Conservation (phyloP, 305 asterid species). For the Fraxinus sp. region DNA sequence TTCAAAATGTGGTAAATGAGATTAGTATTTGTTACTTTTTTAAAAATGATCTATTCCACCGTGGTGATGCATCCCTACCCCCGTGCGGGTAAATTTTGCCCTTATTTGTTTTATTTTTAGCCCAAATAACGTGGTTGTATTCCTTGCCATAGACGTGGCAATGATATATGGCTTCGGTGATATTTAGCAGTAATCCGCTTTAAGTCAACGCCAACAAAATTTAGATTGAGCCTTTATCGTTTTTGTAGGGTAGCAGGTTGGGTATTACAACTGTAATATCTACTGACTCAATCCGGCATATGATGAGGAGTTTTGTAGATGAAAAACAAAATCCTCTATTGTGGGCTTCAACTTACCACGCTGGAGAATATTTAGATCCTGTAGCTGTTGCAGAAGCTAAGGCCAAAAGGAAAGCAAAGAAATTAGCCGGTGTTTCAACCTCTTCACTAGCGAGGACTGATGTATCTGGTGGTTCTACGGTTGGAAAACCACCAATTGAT, state of each 20-base stretch:
- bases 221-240: constrained; percentile 11
- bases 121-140: background rate
- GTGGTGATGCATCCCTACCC: background rate
- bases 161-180: background rate
- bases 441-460: constrained; percentile 50
- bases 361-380: constrained; percentile 95
- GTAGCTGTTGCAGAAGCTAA: constrained; percentile 90
- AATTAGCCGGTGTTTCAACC: constrained; percentile 52
- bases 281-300: constrained; percentile 96
- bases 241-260: constrained; percentile 87
- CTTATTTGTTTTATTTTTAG: background rate
- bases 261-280: constrained; percentile 94
- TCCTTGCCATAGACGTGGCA: constrained; percentile 8
- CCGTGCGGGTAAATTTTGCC: background rate
- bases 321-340: constrained; percentile 91
- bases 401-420: constrained; percentile 79
- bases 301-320: constrained; percentile 97
- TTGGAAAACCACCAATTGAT: constrained; percentile 36
- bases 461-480: constrained; percentile 26
- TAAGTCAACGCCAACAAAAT: background rate
- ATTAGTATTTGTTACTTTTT: constrained; percentile 14
- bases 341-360: constrained; percentile 99
- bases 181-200: background rate
- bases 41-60: background rate
- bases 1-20: constrained; percentile 9